Evolutionary conservation across 176 grass and related monocot genomes (phyloP).

Genomic region (Cymbopogon citratus): DNA sequence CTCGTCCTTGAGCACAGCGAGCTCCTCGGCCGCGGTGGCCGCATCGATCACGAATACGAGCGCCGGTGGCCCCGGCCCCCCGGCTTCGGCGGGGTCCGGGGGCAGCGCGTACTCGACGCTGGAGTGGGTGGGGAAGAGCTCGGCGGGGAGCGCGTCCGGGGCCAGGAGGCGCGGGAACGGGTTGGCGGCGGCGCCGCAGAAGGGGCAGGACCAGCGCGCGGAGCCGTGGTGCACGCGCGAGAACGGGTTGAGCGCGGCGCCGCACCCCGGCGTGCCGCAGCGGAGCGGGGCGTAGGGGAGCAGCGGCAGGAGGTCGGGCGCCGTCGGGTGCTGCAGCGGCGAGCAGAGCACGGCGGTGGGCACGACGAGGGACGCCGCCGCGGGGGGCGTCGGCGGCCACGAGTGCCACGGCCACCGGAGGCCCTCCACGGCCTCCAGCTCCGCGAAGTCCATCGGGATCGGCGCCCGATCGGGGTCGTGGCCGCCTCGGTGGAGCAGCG

Average conservation of each 20-base stretch:
- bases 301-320: conserved; percentile 65
- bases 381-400: conserved; percentile 61
- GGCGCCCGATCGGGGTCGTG: neutral
- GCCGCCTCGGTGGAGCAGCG: neutral
- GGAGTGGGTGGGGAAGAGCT: conserved; percentile 97
- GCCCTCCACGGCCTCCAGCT: conserved; percentile 97
- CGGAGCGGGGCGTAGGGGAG: conserved; percentile 74
- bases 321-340: conserved; percentile 55
- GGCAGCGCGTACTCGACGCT: conserved; percentile 80
- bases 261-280: conserved; percentile 40
- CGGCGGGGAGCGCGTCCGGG: conserved; percentile 77
- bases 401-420: conserved; percentile 93
- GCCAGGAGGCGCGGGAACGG: conserved; percentile 58
- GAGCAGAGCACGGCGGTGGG: conserved; percentile 80
- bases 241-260: conserved; percentile 82
- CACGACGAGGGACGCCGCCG: conserved; percentile 81
- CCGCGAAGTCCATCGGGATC: conserved; percentile 84
- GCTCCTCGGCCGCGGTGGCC: conserved; percentile 46
- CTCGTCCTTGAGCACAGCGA: conserved; percentile 71
- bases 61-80: conserved; percentile 16
- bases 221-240: conserved; percentile 59
- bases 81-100: conserved; percentile 32
- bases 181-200: conserved; percentile 59
- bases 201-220: conserved; percentile 79
- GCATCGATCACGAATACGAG: conserved; percentile 73